Conservation (phyloP, 2,329 filamentous ascomycete genomes). For the Periconia macrospinosa region DNA sequence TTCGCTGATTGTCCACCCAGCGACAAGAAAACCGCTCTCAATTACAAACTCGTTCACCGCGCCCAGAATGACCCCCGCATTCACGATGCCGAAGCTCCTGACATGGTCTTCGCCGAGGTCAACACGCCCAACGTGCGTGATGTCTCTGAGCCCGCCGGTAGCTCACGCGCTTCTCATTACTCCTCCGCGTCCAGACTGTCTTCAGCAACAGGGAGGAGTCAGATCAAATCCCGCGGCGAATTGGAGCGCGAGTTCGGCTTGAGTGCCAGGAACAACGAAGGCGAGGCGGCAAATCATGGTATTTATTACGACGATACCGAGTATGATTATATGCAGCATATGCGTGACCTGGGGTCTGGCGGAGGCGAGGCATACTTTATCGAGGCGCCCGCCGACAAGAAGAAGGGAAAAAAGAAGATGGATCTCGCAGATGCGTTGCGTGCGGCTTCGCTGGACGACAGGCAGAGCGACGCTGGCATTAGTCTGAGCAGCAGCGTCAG, state of each 20-base stretch:
- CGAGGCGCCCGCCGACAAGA: slow-evolving; percentile 67
- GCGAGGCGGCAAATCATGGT: slow-evolving; percentile 91
- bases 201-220: slow-evolving; percentile 44
- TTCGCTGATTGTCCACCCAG: slow-evolving; percentile 47
- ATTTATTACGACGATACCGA: slow-evolving; percentile 93
- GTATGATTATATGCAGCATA: slow-evolving; percentile 99
- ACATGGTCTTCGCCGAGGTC: slow-evolving; percentile 83
- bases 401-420: slow-evolving; percentile 75
- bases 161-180: slow-evolving; percentile 49
- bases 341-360: slow-evolving; percentile 75
- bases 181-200: slow-evolving; percentile 38
- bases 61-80: slow-evolving; percentile 97
- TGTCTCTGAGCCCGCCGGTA: slow-evolving; percentile 46
- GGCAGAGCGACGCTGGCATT: slow-evolving; percentile 46
- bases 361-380: slow-evolving; percentile 79
- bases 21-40: slow-evolving; percentile 89
- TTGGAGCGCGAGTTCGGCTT: slow-evolving; percentile 74
- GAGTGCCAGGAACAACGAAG: slow-evolving; percentile 81
- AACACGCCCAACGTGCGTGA: slow-evolving; percentile 43
- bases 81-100: slow-evolving; percentile 83
- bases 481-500: slow-evolving; percentile 47
- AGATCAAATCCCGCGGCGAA: slow-evolving; percentile 72
- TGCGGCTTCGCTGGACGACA: slow-evolving; percentile 47
- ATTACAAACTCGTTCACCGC: slow-evolving; percentile 92
- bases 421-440: slow-evolving; percentile 81